Percentiles rank a stretch among this genome's conserved stretches.
Evolutionary conservation across 257 asterid genomes (phyloP).

Genomic region (Lavandula angustifolia): DNA sequence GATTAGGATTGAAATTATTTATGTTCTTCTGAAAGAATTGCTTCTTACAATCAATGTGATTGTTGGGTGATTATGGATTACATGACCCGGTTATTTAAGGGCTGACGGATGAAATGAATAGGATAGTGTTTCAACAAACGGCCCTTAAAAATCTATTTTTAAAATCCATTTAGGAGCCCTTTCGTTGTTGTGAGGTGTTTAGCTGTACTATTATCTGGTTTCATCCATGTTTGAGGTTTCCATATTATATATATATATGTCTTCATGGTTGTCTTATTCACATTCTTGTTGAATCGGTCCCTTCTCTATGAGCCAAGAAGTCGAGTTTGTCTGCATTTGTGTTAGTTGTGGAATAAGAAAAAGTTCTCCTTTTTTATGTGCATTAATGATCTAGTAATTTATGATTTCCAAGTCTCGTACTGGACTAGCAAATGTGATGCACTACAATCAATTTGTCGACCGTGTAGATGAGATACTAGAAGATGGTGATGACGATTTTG

Average conservation of each 20-base stretch:
- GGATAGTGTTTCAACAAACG: no score
- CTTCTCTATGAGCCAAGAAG: constrained; percentile 9
- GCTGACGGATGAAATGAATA: neutral
- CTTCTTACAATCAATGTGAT: constrained; percentile 1
- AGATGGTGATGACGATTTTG: constrained; percentile 43
- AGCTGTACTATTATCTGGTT: neutral
- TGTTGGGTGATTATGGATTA: neutral
- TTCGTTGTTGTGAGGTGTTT: neutral
- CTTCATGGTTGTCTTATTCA: neutral
- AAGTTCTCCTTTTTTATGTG: constrained; percentile 1
- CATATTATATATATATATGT: neutral
- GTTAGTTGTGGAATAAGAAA: neutral
- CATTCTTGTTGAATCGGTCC: neutral
- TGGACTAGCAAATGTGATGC: neutral
- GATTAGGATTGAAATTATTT: neutral
- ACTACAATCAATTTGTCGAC: constrained; percentile 1
- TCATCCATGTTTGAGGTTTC: neutral
- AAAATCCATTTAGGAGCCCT: neutral
- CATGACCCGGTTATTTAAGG: neutral
- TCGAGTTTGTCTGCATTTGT: neutral
- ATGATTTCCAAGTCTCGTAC: neutral
- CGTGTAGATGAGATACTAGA: constrained; percentile 52
- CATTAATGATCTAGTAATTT: neutral
- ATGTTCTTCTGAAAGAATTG: constrained; percentile 8
- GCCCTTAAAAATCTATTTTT: neutral